Conservation (phyloP, 257 asterid species). For the Knoxia roxburghii region DNA sequence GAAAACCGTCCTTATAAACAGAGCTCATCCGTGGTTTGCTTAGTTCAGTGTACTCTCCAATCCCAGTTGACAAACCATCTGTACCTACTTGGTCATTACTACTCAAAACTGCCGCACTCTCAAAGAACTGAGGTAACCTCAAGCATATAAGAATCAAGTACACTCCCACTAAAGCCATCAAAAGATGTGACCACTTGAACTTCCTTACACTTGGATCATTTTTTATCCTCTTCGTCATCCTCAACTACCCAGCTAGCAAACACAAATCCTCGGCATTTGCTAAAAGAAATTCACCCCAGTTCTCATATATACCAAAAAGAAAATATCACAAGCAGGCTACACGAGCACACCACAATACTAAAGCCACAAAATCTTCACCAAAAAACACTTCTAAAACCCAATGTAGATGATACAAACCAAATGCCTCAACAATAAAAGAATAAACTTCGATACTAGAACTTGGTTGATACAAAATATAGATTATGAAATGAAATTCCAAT, state of each 20-base stretch:
- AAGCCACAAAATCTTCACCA: no score
- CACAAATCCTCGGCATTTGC: constrained; percentile 4
- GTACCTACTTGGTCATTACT: constrained; percentile 26
- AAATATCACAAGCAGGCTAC: background rate
- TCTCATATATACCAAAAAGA: background rate
- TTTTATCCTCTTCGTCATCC: constrained; percentile 67
- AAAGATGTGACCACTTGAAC: constrained; percentile 55
- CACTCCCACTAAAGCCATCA: constrained; percentile 58
- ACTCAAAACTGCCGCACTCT: constrained; percentile 48
- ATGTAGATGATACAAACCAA: no score
- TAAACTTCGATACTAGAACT: no score
- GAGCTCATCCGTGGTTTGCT: constrained; percentile 29
- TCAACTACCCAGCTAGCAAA: background rate
- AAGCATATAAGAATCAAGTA: constrained; percentile 62
- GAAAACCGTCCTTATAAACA: constrained; percentile 42
- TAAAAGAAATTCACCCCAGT: background rate
- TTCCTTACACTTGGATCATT: constrained; percentile 62
- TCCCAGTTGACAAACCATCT: constrained; percentile 33
- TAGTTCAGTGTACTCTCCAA: constrained; percentile 31
- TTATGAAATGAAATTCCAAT: no score
- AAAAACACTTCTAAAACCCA: no score
- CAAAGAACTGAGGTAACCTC: constrained; percentile 63
- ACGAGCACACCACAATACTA: no score
- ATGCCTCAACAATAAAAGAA: no score
- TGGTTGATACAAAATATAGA: no score